These are phyloP conservation scores for Boletellus ananas DNA, from an alignment of 768 basidiomycete species.

Conservation along the genomic window DNA sequence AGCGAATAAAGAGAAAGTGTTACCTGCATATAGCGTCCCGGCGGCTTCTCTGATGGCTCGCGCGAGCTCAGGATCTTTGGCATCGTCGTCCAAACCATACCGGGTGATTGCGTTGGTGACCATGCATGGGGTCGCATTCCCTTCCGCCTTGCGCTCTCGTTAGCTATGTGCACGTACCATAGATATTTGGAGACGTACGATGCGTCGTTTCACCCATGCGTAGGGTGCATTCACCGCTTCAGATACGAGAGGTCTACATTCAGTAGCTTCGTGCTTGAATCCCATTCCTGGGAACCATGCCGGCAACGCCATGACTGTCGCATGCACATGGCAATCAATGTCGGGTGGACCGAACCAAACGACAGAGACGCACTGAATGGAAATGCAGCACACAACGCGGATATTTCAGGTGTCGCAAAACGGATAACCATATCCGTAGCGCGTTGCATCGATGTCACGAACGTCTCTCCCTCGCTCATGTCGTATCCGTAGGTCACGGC, in stretches of 20 bases:
- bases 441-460: conserved; percentile 8
- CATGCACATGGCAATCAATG: too few relatives aligned
- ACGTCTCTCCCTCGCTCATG: neutral
- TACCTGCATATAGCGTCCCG: conserved; percentile 18
- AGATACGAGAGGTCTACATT: conserved; percentile 5
- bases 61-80: conserved; percentile 1
- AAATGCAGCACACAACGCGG: conserved; percentile 2
- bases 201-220: conserved; percentile 5
- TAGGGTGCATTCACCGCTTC: conserved; percentile 11
- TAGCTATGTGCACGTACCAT: neutral
- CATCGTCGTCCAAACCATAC: neutral
- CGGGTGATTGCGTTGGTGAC: too few relatives aligned
- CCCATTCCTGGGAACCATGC: conserved; percentile 28
- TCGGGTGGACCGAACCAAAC: neutral
- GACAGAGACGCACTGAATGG: conserved; percentile 6
- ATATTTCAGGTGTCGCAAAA: neutral
- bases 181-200: neutral
- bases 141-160: neutral
- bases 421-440: conserved; percentile 5
- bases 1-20: neutral
- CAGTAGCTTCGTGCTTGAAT: conserved; percentile 13
- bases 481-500: conserved; percentile 18
- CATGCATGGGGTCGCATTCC: too few relatives aligned
- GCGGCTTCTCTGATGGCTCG: conserved; percentile 16
- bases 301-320: too few relatives aligned